Conservation (phyloP, 768 basidiomycete species). For the Termitomyces eurrhizus region DNA sequence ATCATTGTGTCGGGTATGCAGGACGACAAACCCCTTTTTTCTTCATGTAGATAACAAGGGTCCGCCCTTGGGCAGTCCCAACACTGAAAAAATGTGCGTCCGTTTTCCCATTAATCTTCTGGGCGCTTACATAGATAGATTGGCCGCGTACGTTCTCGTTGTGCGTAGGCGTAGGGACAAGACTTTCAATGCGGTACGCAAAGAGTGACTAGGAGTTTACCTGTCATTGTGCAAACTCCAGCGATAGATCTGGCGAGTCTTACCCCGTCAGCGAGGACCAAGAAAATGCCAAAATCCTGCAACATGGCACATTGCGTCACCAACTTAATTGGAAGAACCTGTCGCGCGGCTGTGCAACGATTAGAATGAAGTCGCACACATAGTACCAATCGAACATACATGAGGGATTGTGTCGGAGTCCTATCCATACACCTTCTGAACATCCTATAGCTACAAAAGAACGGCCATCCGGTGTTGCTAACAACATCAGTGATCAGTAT, state of each 20-base stretch:
- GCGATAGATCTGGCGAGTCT: background rate
- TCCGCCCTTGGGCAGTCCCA: slow-evolving; percentile 80
- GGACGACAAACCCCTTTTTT: slow-evolving; percentile 63
- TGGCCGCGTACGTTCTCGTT: slow-evolving; percentile 49
- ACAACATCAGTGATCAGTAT: background rate
- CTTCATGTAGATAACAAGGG: slow-evolving; percentile 92
- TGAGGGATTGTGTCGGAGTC: slow-evolving; percentile 81
- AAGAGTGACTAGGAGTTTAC: slow-evolving; percentile 59
- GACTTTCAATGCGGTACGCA: slow-evolving; percentile 91
- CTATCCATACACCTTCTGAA: slow-evolving; percentile 96
- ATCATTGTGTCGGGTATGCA: background rate
- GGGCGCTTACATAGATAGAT: slow-evolving; percentile 68
- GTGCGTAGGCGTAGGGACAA: slow-evolving; percentile 41
- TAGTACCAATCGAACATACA: slow-evolving; percentile 43
- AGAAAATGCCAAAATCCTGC: slow-evolving; percentile 93
- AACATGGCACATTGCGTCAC: slow-evolving; percentile 95
- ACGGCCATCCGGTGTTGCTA: slow-evolving; percentile 80
- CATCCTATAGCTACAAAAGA: slow-evolving; percentile 90
- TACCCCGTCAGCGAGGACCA: slow-evolving; percentile 91
- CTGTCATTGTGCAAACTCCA: background rate
- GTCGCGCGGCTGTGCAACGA: slow-evolving; percentile 65
- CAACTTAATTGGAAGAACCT: slow-evolving; percentile 87
- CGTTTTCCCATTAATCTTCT: slow-evolving; percentile 83
- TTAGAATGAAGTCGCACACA: background rate
- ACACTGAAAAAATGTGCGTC: slow-evolving; percentile 96